These are phyloP conservation scores for Aspergillus sp. DNA, from an alignment of 2,329 filamentous ascomycete species.

Conservation along the genomic window DNA sequence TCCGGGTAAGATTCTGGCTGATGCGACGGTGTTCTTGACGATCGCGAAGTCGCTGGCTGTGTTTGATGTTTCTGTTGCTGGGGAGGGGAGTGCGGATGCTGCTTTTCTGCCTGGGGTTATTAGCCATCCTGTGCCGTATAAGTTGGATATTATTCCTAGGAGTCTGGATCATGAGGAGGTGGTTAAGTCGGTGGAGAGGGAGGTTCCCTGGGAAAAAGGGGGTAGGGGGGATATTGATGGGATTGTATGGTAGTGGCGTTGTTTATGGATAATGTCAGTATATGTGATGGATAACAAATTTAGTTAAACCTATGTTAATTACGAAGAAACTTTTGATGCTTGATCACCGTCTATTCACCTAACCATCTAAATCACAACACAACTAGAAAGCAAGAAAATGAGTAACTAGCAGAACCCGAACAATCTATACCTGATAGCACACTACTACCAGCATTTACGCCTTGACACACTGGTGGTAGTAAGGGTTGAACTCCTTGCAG, in stretches of 20 bases:
- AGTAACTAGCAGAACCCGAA: neutral
- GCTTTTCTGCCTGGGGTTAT: conserved; percentile 4
- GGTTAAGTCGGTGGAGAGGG: neutral
- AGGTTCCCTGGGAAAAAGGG: conserved; percentile 1
- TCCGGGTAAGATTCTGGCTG: neutral
- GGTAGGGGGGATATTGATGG: neutral
- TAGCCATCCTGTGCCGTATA: conserved; percentile 10
- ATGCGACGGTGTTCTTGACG: neutral
- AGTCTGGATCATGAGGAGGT: neutral
- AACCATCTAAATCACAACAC: neutral
- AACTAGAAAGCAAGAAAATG: too few relatives aligned
- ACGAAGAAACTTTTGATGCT: too few relatives aligned
- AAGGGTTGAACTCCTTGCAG: conserved; percentile 24
- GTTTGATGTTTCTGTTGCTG: neutral
- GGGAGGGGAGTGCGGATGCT: neutral
- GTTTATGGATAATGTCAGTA: too few relatives aligned
- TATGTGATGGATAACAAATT: too few relatives aligned
- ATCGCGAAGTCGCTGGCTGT: conserved; percentile 4
- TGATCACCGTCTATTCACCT: neutral
- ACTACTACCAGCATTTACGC: neutral
- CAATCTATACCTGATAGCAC: too few relatives aligned
- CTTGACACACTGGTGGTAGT: conserved; percentile 22
- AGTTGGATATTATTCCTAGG: neutral
- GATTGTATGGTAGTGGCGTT: neutral
- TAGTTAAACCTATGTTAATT: too few relatives aligned